Conservation (phyloP, 305 asterid genomes). For the Fraxinus ornus region DNA sequence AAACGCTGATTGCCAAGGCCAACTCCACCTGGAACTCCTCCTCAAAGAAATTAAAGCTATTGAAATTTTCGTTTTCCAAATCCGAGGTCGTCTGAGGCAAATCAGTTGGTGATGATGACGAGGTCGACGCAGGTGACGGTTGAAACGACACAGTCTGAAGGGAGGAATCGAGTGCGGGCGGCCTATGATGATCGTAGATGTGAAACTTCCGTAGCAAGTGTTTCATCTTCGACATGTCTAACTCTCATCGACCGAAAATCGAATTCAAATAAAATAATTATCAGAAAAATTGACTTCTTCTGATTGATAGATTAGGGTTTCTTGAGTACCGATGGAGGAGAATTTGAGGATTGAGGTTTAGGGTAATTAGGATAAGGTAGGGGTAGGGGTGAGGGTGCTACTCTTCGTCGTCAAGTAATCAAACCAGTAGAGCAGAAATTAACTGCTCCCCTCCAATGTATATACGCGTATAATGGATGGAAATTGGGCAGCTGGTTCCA, state of each 20-base stretch:
- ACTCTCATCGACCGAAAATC: conserved; percentile 10
- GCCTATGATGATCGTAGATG: conserved; percentile 58
- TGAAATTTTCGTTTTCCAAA: conserved; percentile 12
- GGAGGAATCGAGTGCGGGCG: conserved; percentile 14
- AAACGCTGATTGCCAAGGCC: conserved; percentile 56
- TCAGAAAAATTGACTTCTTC: background rate
- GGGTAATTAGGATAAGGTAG: too few species aligned
- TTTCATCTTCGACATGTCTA: conserved; percentile 44
- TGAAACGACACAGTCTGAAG: conserved; percentile 17
- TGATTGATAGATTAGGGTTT: conserved; percentile 22
- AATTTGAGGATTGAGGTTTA: background rate
- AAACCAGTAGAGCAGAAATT: conserved; percentile 20
- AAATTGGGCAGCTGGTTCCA: too few species aligned
- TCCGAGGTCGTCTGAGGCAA: conserved; percentile 3
- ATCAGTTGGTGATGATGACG: conserved; percentile 11
- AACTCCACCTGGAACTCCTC: conserved; percentile 60
- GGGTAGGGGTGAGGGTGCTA: background rate
- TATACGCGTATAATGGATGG: background rate
- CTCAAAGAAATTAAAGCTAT: conserved; percentile 58
- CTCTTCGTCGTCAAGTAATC: conserved; percentile 35
- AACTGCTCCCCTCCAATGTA: conserved; percentile 27
- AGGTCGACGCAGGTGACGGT: conserved; percentile 18
- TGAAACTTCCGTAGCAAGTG: conserved; percentile 82
- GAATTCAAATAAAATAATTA: background rate
- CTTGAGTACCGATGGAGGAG: conserved; percentile 35